Conservation (phyloP, 768 basidiomycete species). For the Auriscalpium microsporum region DNA sequence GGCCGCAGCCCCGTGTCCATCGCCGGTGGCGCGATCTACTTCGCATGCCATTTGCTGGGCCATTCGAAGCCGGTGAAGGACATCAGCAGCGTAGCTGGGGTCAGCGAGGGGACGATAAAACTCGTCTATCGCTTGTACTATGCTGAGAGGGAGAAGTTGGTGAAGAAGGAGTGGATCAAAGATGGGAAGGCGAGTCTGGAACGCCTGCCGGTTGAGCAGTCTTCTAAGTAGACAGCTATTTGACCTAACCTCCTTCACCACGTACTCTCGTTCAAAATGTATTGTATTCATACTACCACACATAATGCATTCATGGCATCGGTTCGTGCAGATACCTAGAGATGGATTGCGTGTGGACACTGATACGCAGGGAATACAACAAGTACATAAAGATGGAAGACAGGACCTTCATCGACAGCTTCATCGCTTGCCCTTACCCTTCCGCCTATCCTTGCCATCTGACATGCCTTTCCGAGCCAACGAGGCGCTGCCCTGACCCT, state of each 20-base stretch:
- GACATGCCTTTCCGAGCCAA: constrained; percentile 14
- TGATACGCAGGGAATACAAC: too few species aligned
- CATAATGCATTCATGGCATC: too few species aligned
- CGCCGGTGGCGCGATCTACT: constrained; percentile 94
- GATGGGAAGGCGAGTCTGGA: constrained; percentile 57
- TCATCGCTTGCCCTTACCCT: constrained; percentile 20
- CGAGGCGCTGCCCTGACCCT: constrained; percentile 8
- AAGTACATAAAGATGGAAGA: too few species aligned
- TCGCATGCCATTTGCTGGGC: constrained; percentile 78
- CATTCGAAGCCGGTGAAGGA: constrained; percentile 70
- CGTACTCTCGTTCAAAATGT: background rate
- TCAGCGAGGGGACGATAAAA: constrained; percentile 93
- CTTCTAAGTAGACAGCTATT: background rate
- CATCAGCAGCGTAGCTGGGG: constrained; percentile 85
- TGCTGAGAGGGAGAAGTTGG: constrained; percentile 63
- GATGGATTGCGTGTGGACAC: too few species aligned
- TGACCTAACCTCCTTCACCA: too few species aligned
- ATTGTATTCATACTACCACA: background rate
- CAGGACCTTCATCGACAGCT: background rate
- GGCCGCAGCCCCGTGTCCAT: constrained; percentile 96
- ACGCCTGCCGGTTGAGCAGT: constrained; percentile 26
- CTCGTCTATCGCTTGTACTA: constrained; percentile 79
- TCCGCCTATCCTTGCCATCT: constrained; percentile 23
- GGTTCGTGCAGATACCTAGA: too few species aligned
- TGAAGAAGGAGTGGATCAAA: constrained; percentile 81